Evolutionary conservation across 2,329 filamentous ascomycete species (phyloP).

Genomic region (Hymenoscyphus linearis): DNA sequence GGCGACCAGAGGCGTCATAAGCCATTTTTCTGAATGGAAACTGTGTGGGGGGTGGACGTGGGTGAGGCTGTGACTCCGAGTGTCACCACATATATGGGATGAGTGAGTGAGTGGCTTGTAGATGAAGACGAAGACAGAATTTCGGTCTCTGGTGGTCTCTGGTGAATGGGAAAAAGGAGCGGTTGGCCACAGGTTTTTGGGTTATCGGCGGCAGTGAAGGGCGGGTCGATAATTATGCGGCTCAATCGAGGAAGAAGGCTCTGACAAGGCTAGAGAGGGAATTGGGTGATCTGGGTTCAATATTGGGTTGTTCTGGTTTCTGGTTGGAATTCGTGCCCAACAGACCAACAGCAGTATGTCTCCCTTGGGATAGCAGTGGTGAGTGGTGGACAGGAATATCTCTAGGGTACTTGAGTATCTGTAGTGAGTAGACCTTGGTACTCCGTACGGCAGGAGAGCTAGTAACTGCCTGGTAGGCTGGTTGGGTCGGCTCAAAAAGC

Average conservation of each 20-base stretch:
- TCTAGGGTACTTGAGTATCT: no score
- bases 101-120: neutral
- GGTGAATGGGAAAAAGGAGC: neutral
- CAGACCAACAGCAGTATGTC: no score
- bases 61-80: constrained; percentile 19
- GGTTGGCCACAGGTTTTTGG: neutral
- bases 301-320: neutral
- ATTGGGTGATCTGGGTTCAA: neutral
- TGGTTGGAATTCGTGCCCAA: neutral
- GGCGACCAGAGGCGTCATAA: constrained; percentile 25
- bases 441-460: no score
- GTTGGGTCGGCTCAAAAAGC: neutral
- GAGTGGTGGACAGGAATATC: no score
- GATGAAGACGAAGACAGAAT: neutral
- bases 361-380: no score
- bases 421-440: no score
- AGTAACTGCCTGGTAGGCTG: neutral
- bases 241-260: neutral
- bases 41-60: constrained; percentile 20
- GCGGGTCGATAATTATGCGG: neutral
- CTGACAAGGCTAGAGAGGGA: neutral
- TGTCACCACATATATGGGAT: constrained; percentile 17
- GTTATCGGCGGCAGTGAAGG: neutral
- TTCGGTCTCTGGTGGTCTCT: neutral
- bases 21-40: constrained; percentile 3